Conservation (phyloP, 495 filamentous ascomycete genomes). For the Hypoxylon intermedium region DNA sequence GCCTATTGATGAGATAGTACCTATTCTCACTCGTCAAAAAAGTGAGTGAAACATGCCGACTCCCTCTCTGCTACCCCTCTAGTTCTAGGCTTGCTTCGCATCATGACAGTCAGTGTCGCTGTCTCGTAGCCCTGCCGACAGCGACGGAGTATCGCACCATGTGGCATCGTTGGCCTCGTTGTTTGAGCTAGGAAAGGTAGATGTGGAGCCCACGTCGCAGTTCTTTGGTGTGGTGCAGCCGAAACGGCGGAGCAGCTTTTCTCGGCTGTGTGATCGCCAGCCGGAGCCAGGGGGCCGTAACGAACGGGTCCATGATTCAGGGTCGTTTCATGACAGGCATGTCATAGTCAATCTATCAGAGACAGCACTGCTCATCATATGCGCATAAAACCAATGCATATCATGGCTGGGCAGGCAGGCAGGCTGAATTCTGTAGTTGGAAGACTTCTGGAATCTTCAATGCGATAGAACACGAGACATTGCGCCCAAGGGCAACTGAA, state of each 20-base stretch:
- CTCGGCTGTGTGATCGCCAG: slow-evolving; percentile 39
- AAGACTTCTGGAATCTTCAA: slow-evolving; percentile 25
- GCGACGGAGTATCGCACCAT: slow-evolving; percentile 28
- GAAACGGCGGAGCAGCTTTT: slow-evolving; percentile 28
- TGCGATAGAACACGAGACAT: slow-evolving; percentile 9
- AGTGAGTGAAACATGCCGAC: slow-evolving; percentile 37
- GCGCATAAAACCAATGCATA: slow-evolving; percentile 18
- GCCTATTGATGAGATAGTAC: neutral
- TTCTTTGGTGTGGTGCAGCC: neutral
- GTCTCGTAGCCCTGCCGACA: slow-evolving; percentile 34
- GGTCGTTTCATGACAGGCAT: slow-evolving; percentile 38
- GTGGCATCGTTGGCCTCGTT: slow-evolving; percentile 13
- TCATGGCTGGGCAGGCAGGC: neutral
- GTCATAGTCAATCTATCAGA: slow-evolving; percentile 22
- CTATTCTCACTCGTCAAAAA: neutral
- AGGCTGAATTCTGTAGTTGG: slow-evolving; percentile 1
- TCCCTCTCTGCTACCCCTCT: slow-evolving; percentile 8
- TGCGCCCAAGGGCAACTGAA: neutral
- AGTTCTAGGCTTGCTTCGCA: slow-evolving; percentile 19
- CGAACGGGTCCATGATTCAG: slow-evolving; percentile 31
- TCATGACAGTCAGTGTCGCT: slow-evolving; percentile 12
- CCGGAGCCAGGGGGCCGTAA: slow-evolving; percentile 27
- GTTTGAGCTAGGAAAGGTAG: slow-evolving; percentile 26
- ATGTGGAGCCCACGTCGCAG: slow-evolving; percentile 6
- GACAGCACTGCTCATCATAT: slow-evolving; percentile 27